Evolutionary conservation across 1,139 yeast species (phyloP), one percentile per base, ranked within the genome.

Genomic region (Debaryomyces fabryi): DNA sequence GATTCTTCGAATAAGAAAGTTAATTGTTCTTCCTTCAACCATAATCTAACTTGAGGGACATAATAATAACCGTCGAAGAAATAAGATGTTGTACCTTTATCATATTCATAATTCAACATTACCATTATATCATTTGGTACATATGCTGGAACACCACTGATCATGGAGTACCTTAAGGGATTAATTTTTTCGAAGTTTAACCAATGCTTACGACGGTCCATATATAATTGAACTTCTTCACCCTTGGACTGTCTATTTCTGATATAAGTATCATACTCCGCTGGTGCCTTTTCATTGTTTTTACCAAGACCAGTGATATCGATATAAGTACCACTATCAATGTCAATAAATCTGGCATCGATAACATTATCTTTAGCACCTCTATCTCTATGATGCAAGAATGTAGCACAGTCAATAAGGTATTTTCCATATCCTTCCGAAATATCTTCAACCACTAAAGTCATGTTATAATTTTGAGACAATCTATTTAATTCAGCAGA

Each of bases 191-290:
- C 71, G 47, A 59, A 65, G 34, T 56, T 63, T 20, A 63, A 54
- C 73, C 73, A 69, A 53, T 69, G 74, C 54, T 65, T 68, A 51
- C 74, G 58, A 53, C 74, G 59, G 49, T 69, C 74, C 71, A 67
- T 66, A 47, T 68, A 69, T 18, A 69, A 56, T 46, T 65, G 68
- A 34, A 58, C 62, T 3, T 51, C 36, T 30, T 54, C 56, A 13
- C 54, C 56, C 13, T 53, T 48, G 10, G 53, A 38, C 12, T 48
- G 49, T 21, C 53, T 50, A 13, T 51, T 49, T 39, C 50, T 49
- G 49, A 61, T 58, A 51, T 64, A 54, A 39, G 57, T 51, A 38
- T 64, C 59, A 46, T 62, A 67, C 46, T 64, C 69, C 6, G 61
- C 58, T 6, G 72, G 72, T 35, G 72, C 67, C 10, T 54, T 55